Percentiles rank a stretch among this genome's conserved stretches.
These are phyloP conservation scores for Ilex aquifolium DNA, from an alignment of 257 asterid genomes.

Conservation along the genomic window DNA sequence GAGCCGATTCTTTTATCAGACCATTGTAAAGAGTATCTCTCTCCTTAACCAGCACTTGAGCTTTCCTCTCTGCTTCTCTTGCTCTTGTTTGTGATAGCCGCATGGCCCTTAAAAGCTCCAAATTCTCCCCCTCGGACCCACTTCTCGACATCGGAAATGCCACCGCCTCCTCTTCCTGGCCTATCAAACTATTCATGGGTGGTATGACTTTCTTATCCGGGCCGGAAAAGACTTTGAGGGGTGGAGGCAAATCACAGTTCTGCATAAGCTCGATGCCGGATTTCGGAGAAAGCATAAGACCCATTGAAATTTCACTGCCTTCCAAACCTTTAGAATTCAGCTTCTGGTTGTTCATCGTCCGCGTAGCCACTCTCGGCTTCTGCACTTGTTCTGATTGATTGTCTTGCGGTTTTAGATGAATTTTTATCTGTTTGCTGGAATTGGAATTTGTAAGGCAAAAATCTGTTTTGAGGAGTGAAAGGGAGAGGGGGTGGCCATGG, in stretches of 20 bases:
- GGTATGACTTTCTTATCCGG: slow-evolving; percentile 21
- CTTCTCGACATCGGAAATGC: neutral
- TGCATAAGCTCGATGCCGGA: slow-evolving; percentile 38
- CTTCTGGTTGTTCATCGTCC: slow-evolving; percentile 15
- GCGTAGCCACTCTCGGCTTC: no score
- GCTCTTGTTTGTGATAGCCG: slow-evolving; percentile 61
- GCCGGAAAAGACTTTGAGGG: slow-evolving; percentile 38
- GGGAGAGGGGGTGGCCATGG: no score
- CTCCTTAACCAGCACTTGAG: slow-evolving; percentile 27
- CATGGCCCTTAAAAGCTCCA: slow-evolving; percentile 50
- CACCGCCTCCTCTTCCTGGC: slow-evolving; percentile 11
- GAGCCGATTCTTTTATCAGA: slow-evolving; percentile 37
- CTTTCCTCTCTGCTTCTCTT: slow-evolving; percentile 59
- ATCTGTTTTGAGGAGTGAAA: no score
- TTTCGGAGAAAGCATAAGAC: slow-evolving; percentile 17
- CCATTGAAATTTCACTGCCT: slow-evolving; percentile 19
- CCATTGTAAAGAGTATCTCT: slow-evolving; percentile 30
- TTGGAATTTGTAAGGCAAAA: no score
- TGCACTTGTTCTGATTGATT: no score
- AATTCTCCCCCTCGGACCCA: slow-evolving; percentile 20
- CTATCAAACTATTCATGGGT: slow-evolving; percentile 10
- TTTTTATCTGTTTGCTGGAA: no score
- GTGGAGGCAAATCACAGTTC: slow-evolving; percentile 74
- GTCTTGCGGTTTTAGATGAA: no score
- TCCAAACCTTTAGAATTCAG: slow-evolving; percentile 11